Evolutionary conservation across 441 rosid genomes (phyloP).

Genomic region (Populus hybrid): DNA sequence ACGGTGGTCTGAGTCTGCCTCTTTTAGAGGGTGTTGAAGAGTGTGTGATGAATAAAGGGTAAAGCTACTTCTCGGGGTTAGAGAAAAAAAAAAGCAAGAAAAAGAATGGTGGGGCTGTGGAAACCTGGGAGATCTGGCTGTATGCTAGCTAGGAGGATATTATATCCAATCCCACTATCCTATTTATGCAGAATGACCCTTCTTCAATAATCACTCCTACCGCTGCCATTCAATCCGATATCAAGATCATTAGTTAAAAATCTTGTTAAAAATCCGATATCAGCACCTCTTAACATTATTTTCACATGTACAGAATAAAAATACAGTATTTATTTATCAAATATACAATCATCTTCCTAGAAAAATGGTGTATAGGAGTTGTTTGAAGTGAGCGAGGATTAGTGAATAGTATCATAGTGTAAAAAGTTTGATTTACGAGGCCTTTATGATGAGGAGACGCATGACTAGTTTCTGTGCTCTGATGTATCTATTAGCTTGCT

Average conservation of each 20-base stretch:
- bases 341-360: too few species aligned
- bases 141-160: background rate
- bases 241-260: too few species aligned
- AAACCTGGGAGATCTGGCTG: conserved; percentile 26
- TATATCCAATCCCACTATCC: too few species aligned
- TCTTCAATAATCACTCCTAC: too few species aligned
- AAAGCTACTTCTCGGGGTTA: conserved; percentile 13
- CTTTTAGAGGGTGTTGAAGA: background rate
- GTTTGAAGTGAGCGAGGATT: conserved; percentile 15
- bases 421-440: conserved; percentile 10
- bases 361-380: too few species aligned
- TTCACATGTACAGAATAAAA: too few species aligned
- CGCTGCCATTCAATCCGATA: too few species aligned
- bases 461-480: background rate
- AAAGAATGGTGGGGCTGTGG: conserved; percentile 3
- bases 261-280: too few species aligned
- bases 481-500: too few species aligned
- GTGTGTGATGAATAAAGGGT: background rate
- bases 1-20: conserved; percentile 21
- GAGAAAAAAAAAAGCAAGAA: background rate
- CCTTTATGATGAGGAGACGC: background rate
- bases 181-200: too few species aligned
- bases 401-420: conserved; percentile 23
- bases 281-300: too few species aligned
- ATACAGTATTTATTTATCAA: too few species aligned